Evolutionary conservation across 1,284 basidiomycete species (phyloP), one percentile per base, ranked within the genome.

Genomic region (Grifola frondosa): DNA sequence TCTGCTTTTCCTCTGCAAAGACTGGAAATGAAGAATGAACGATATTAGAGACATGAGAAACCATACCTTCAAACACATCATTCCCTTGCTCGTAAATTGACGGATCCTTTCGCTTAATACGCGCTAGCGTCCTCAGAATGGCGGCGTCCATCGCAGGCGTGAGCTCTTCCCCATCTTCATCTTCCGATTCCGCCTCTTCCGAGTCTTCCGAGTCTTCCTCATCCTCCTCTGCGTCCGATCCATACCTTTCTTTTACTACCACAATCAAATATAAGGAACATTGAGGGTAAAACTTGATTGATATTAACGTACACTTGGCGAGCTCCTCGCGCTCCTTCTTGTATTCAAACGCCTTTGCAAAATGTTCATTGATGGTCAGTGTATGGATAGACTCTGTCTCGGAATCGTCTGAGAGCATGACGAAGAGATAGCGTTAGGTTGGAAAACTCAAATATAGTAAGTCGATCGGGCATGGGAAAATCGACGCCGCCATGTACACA

Each of bases 131-230:
- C 37, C 92, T 78, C 30, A 99, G 74, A 57, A 99, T 97, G 15
- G 97, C 97, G 32, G 88, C 97, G 62, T 99, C 96, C 34, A 98
- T 80, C 0, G 89, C 86, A 2, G 95, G 93, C 0, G 94, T 99
- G 42, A 99, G 79, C 64, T 98, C 91, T 54, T 93, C 92, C 11
- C 95, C 97, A 48, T 97, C 90, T 61, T 96, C 92, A 61, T 99
- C 96, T 61, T 98, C 95, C 2, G 81, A 83, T 59, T 91, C 89
- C 36, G 84, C 86, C 24, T 80, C 79, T 58, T 90, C 86, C 0
- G 84, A 87, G 55, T 91, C 88, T 5, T 78, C 76, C 3, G 69
- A 67, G n/a, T 71, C 69, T 2, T 37, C 51, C 1, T 76, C 80
- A 8, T 64, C 65, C 17, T 71, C 70, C 15, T 78, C 77, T 25